phyloP scores from a whole-genome alignment of 2,329 filamentous ascomycete species.

The Fonsecaea nubica region DNA sequence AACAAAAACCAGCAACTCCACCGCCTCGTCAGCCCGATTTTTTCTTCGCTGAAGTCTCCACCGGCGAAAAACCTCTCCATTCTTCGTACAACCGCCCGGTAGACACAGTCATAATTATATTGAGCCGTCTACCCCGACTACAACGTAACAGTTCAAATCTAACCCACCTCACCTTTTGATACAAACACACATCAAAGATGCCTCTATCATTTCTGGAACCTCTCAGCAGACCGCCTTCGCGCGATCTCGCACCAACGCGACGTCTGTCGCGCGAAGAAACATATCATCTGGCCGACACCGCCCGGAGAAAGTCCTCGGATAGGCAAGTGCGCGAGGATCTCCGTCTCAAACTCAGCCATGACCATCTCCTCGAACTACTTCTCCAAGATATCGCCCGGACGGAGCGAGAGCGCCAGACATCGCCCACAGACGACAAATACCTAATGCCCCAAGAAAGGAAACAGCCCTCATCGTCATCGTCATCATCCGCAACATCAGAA shows the following conservation, averaged over 20 bases:
- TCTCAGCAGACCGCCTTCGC: constrained; percentile 35
- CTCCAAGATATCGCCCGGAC: constrained; percentile 38
- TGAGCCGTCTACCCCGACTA: background rate
- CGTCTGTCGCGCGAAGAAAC: constrained; percentile 39
- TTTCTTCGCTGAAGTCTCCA: constrained; percentile 21
- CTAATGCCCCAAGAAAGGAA: constrained; percentile 29
- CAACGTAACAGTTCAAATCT: background rate
- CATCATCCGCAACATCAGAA: background rate
- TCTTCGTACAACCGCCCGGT: background rate
- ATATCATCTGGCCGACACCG: constrained; percentile 37
- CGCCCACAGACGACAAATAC: constrained; percentile 38
- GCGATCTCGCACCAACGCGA: constrained; percentile 29
- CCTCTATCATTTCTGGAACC: constrained; percentile 35
- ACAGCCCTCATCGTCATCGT: constrained; percentile 10
- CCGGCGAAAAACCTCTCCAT: constrained; percentile 16
- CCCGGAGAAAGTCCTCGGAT: constrained; percentile 37
- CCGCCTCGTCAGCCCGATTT: constrained; percentile 17
- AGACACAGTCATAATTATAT: constrained; percentile 3
- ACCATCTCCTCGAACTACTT: constrained; percentile 36
- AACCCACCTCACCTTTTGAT: too few relatives aligned
- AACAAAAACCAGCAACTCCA: constrained; percentile 16
- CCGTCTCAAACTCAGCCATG: constrained; percentile 39
- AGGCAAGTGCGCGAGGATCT: constrained; percentile 35
- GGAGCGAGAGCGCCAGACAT: constrained; percentile 39
- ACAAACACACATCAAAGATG: constrained; percentile 20